Evolutionary conservation across 208 protist species (phyloP).

Genomic region (Crithidia brevicula): DNA sequence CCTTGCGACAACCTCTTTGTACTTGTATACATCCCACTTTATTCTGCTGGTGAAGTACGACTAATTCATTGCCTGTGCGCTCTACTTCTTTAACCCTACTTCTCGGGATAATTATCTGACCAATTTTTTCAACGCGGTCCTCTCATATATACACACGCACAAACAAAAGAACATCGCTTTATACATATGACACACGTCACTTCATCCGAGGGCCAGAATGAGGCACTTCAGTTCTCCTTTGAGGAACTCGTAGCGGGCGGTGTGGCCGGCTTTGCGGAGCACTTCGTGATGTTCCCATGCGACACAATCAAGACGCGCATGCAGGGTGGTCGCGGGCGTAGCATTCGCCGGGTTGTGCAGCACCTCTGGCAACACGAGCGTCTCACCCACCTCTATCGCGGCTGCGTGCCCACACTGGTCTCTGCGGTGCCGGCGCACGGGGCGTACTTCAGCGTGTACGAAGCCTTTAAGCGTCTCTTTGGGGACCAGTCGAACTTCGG

Average conservation of each 20-base stretch:
- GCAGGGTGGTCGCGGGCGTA: constrained; percentile 49
- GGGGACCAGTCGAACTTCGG: constrained; percentile 44
- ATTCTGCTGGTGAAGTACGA: too few species aligned
- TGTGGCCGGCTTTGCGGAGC: constrained; percentile 88
- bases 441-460: constrained; percentile 93
- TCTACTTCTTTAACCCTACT: too few species aligned
- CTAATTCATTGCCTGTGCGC: too few species aligned
- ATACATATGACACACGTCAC: constrained; percentile 19
- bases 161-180: background rate
- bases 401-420: constrained; percentile 76
- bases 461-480: constrained; percentile 82
- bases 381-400: constrained; percentile 79
- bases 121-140: too few species aligned
- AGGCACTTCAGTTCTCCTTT: constrained; percentile 43
- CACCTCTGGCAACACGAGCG: constrained; percentile 64
- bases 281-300: constrained; percentile 95
- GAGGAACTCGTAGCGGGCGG: constrained; percentile 79
- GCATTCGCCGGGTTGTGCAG: constrained; percentile 35
- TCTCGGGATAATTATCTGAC: too few species aligned
- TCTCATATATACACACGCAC: background rate
- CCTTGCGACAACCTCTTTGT: too few species aligned
- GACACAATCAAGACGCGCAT: constrained; percentile 95
- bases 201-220: constrained; percentile 18
- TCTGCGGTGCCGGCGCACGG: constrained; percentile 93
- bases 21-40: too few species aligned